Conservation (phyloP, 192 early-diverging fungal species). For the Mortierella claussenii region DNA sequence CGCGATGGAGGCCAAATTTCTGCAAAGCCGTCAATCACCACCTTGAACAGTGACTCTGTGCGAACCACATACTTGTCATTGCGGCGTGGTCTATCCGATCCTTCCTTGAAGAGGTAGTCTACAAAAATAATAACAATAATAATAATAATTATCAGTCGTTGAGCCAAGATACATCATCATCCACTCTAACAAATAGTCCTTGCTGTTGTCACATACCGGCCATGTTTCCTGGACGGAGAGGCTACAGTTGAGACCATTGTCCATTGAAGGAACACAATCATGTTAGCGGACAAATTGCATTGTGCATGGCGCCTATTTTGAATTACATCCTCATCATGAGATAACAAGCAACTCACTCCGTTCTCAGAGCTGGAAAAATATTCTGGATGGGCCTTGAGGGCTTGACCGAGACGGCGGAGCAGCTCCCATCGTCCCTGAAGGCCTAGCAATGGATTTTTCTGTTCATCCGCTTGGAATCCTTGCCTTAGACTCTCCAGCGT, state of each 20-base stretch:
- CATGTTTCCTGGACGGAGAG: constrained; percentile 84
- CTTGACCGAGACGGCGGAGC: constrained; percentile 70
- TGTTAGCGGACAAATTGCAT: no score
- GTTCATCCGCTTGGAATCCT: constrained; percentile 82
- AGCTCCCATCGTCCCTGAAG: constrained; percentile 79
- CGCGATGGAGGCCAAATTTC: constrained; percentile 90
- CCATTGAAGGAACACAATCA: no score
- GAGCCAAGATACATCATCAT: neutral
- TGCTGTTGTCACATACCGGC: constrained; percentile 54
- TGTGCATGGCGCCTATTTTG: no score
- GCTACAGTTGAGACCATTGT: constrained; percentile 27
- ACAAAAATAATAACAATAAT: neutral
- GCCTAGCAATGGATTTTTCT: constrained; percentile 82
- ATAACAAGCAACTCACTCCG: constrained; percentile 45
- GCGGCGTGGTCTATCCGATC: constrained; percentile 61
- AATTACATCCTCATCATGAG: no score
- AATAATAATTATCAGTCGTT: neutral
- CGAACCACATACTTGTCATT: constrained; percentile 61
- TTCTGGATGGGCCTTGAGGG: constrained; percentile 58
- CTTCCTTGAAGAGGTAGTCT: constrained; percentile 75
- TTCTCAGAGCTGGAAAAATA: constrained; percentile 67
- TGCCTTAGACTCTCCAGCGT: constrained; percentile 59
- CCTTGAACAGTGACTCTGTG: constrained; percentile 81
- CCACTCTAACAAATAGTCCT: neutral
- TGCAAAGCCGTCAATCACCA: constrained; percentile 79